Base-by-base conservation (phyloP, 306 rosid species). In the Canavalia ensiformis region DNA sequence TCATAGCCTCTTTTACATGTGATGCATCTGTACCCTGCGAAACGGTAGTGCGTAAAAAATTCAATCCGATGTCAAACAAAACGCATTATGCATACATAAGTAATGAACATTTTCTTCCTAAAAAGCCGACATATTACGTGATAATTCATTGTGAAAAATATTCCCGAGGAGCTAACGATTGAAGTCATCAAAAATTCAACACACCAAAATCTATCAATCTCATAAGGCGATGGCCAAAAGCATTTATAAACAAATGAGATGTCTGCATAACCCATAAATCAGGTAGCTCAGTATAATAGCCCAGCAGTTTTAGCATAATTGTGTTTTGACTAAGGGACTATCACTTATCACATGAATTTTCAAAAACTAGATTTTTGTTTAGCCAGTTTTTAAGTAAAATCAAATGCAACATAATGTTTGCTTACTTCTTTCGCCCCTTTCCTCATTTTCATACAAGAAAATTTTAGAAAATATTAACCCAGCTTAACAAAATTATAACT, bases 11-110 rank as follows among this genome's bases (percentile, higher is more conserved):
- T 1, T 87, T 84, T 72, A 95, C 67, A 0, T 68, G 88, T 18
- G 96, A 86, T 49, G 97, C 97, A 75, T 95, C 97, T 9, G 91
- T 92, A 63, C 99, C 99, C 99, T 95, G 98, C 28, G 82, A 84
- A 34, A 7, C 2, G n/a, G 29, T 11, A 39, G 10, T n/a, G 50
- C 55, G 57, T 12, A 47, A 59, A 62, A 18, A 18, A 18, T 18
- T 88, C 51, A 84, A 67, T 1, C 31, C 7, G 62, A 7, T 47
- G 25, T 7, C 8, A 72, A 69, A 57, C 10, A 57, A 2, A 55
- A 51, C 66, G 68, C 0, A 13, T 62, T 47, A 57, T 10, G 47
- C 44, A 58, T 4, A 35, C 34, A 68, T 2, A 69, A 8, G 13
- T 55, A 39, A 56, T 37, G 46, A 29, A 66, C 34, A 56, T 59